phyloP scores from a whole-genome alignment of 1,284 basidiomycete genomes.

The Austroboletus niveus region DNA sequence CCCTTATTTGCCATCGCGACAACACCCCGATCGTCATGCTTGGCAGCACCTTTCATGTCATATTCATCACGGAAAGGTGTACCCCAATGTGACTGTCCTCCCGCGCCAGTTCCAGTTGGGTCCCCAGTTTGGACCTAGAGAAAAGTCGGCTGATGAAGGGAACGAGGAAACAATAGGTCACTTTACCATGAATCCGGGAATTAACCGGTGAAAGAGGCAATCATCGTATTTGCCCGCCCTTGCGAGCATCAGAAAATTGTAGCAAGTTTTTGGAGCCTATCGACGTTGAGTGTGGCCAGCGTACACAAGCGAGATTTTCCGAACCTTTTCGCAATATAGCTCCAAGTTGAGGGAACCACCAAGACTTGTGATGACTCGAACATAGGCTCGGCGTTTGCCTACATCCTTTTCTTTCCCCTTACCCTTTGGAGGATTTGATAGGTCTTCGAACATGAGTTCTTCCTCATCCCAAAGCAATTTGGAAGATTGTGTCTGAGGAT shows the following conservation, averaged over 20 bases:
- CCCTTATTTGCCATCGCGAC: conserved; percentile 95
- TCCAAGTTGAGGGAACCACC: conserved; percentile 89
- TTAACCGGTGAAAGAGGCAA: conserved; percentile 87
- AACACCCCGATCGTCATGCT: conserved; percentile 78
- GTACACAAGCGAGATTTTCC: neutral
- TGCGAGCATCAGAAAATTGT: conserved; percentile 95
- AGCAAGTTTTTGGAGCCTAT: conserved; percentile 94
- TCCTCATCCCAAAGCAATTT: conserved; percentile 91
- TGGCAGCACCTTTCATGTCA: conserved; percentile 79
- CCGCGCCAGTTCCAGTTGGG: conserved; percentile 92
- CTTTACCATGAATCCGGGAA: conserved; percentile 94
- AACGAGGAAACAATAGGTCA: neutral
- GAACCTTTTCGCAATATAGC: conserved; percentile 85
- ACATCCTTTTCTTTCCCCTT: conserved; percentile 92
- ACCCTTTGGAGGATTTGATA: conserved; percentile 71
- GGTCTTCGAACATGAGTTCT: conserved; percentile 91
- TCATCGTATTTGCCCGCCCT: conserved; percentile 88
- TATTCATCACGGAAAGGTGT: conserved; percentile 94
- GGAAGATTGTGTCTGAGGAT: conserved; percentile 74
- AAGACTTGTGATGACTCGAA: conserved; percentile 86
- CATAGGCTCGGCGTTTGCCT: conserved; percentile 85
- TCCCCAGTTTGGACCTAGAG: conserved; percentile 90
- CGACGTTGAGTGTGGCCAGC: neutral
- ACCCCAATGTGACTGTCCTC: conserved; percentile 94
- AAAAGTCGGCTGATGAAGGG: neutral